Conservation (phyloP, 75 land plant species). For the Gnetum montanum region DNA sequence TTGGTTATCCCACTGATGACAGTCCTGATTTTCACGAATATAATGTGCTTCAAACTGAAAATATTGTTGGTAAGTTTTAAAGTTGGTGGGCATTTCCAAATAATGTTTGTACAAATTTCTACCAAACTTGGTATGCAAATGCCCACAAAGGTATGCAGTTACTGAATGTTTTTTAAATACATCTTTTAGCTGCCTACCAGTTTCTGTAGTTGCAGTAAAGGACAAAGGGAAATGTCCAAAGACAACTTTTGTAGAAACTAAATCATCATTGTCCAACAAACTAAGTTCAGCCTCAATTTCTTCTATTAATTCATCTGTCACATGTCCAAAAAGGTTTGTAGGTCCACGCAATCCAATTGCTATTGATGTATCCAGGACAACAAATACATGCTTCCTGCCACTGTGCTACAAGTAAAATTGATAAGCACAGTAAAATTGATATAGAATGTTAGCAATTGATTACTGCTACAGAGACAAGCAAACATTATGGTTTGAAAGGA, state of each 20-base stretch:
- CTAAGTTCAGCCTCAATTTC: conserved; percentile 59
- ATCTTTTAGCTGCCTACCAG: conserved; percentile 56
- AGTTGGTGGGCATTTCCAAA: conserved; percentile 1
- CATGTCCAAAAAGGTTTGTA: conserved; percentile 94
- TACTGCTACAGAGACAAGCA: not conserved
- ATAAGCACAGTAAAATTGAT: not conserved
- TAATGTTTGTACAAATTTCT: conserved; percentile 78
- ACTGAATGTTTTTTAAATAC: conserved; percentile 61
- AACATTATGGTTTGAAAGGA: no score
- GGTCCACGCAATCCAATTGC: conserved; percentile 82
- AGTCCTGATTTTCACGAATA: conserved; percentile 10
- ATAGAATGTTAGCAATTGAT: not conserved
- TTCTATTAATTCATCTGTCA: conserved; percentile 58
- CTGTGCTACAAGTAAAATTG: conserved; percentile 22
- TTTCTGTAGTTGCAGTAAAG: conserved; percentile 61
- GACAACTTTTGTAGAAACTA: conserved; percentile 53
- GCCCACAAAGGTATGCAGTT: conserved; percentile 85
- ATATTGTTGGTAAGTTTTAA: conserved; percentile 6
- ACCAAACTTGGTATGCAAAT: conserved; percentile 83
- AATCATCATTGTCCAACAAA: conserved; percentile 48
- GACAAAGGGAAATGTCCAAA: conserved; percentile 97
- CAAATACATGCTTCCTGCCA: conserved; percentile 72
- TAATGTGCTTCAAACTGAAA: conserved; percentile 38
- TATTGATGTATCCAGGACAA: conserved; percentile 79
- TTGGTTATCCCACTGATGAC: conserved; percentile 13